A percentile compares a stretch with the other conserved stretches of the same genome.
These are phyloP conservation scores for Helminthosporium solani DNA, from an alignment of 2,329 filamentous ascomycete genomes.

Conservation along the genomic window DNA sequence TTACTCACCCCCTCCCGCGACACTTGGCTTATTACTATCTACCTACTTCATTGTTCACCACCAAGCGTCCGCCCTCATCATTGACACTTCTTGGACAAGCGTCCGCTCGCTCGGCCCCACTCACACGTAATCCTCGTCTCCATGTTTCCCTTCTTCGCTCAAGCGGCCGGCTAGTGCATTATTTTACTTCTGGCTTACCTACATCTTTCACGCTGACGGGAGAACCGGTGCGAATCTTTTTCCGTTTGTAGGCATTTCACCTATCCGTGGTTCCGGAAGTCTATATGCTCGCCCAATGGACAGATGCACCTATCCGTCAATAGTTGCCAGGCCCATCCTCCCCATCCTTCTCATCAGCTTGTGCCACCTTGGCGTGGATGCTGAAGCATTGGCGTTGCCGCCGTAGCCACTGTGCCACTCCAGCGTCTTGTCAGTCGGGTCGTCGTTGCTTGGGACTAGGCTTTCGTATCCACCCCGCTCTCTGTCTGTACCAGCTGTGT, in stretches of 20 bases:
- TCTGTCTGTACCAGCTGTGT: constrained; percentile 17
- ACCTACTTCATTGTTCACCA: background rate
- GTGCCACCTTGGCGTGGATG: background rate
- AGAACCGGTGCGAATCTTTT: constrained; percentile 2
- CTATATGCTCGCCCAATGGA: background rate
- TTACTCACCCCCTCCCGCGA: background rate
- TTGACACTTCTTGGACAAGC: constrained; percentile 22
- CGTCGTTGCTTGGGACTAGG: background rate
- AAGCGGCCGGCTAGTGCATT: constrained; percentile 31
- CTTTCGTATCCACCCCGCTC: constrained; percentile 13
- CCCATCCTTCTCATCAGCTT: too few species aligned
- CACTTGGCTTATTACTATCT: constrained; percentile 3
- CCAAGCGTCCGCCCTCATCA: constrained; percentile 3
- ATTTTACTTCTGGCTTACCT: constrained; percentile 38
- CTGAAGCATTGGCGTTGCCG: constrained; percentile 1
- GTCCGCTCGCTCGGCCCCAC: constrained; percentile 28
- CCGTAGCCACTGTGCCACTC: constrained; percentile 6
- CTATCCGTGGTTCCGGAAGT: background rate
- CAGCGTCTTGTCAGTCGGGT: background rate
- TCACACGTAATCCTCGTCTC: constrained; percentile 13
- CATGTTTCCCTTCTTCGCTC: constrained; percentile 8
- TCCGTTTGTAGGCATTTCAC: background rate
- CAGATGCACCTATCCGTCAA: background rate
- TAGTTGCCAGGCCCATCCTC: background rate
- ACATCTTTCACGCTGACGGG: constrained; percentile 30